Percentiles rank a stretch among this genome's conserved stretches.
Evolutionary conservation across 2,329 filamentous ascomycete genomes (phyloP).

Genomic region (Fusarium robinianum): DNA sequence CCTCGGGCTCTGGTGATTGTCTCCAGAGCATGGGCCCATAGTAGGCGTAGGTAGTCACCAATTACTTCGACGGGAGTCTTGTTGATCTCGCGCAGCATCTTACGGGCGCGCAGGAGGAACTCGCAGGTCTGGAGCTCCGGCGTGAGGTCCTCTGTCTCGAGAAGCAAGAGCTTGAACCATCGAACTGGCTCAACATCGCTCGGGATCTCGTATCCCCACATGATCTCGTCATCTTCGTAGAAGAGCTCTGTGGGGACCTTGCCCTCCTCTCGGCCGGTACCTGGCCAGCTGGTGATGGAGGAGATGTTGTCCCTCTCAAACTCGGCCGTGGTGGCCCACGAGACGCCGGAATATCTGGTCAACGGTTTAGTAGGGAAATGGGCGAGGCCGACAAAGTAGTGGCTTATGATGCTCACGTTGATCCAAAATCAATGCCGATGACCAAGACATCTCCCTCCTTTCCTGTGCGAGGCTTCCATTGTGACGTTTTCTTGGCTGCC

Average conservation of each 20-base stretch:
- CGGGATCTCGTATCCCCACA: conserved; percentile 12
- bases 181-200: conserved; percentile 7
- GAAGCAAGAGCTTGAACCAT: conserved; percentile 14
- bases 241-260: conserved; percentile 13
- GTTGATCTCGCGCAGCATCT: neutral
- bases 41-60: conserved; percentile 5
- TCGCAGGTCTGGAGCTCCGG: conserved; percentile 3
- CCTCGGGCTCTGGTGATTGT: conserved; percentile 8
- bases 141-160: conserved; percentile 13
- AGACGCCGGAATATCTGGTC: conserved; percentile 8
- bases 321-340: conserved; percentile 13
- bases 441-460: too few species aligned
- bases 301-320: conserved; percentile 14
- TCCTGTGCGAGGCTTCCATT: too few species aligned
- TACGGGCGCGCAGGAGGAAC: conserved; percentile 7
- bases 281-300: conserved; percentile 14
- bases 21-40: conserved; percentile 6
- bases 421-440: too few species aligned
- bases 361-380: too few species aligned
- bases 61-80: conserved; percentile 11
- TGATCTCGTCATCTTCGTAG: conserved; percentile 10
- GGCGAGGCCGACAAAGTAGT: too few species aligned
- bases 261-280: conserved; percentile 9
- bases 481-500: too few species aligned
- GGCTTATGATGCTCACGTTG: too few species aligned